Base-by-base conservation (phyloP, 2,329 filamentous ascomycete species). In the Cephalotrichum gorgonifer region DNA sequence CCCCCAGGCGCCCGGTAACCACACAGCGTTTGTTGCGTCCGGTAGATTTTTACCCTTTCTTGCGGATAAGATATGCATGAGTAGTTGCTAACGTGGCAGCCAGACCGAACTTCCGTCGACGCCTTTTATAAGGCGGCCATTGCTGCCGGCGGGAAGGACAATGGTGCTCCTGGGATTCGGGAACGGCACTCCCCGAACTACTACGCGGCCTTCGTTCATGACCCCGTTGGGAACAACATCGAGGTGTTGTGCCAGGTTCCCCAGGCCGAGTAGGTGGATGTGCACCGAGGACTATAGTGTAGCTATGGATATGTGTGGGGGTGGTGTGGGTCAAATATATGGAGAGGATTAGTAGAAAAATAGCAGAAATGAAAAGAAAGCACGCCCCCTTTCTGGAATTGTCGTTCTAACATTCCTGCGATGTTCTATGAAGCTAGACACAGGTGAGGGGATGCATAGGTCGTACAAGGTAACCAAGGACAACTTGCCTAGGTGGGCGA, bases 201-300 rank as follows among this genome's bases (percentile, higher is more conserved):
- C 56, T 78, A 76, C 47, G 74, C 58, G 2, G 71, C 73, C 1
- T 78, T 72, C 60, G 63, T 76, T 6, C 56, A 66, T 38, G 74
- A 77, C 54, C 71, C 73, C 1, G 59, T 64, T 3, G 74, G 74
- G 0, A 77, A 77, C 54, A 78, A 78, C 53, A 66, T 76, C 42
- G 75, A 78, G 59, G 66, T 65, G 47, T 63, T 73, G 11, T 64
- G 60, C 26, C 38, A 43, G 11, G 15, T 12, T 17, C 46, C 46
- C 5, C 35, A n/a, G 7, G n/a, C n/a, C 17, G n/a, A 39, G 17
- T 20, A 11, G 30, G 5, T 33, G 4, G 30, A 11, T 11, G 30
- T 33, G 12, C 4, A 14, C 30, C 5, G n/a, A 4, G 30, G 30
- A 11, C 6, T 11, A 14, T 11, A 11, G 3, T 33, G 4, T 15